Conservation (phyloP, 768 basidiomycete genomes). For the Leccinum variicolor region DNA sequence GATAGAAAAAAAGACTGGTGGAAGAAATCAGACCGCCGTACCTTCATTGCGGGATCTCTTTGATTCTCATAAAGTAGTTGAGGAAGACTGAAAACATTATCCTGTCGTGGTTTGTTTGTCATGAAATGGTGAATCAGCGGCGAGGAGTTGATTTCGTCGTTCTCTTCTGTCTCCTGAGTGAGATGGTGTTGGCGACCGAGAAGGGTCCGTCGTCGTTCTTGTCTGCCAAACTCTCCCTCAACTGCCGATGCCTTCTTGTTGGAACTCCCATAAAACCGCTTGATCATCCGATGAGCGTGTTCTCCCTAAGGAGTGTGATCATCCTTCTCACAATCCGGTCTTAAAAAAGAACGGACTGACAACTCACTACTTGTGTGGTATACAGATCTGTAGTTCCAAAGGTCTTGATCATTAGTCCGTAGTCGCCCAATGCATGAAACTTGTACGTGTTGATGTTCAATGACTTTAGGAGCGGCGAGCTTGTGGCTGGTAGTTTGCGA, state of each 20-base stretch:
- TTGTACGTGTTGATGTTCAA: not conserved
- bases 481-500: not conserved
- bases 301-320: not conserved
- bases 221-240: conserved; percentile 1
- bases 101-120: not conserved
- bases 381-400: not conserved
- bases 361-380: not conserved
- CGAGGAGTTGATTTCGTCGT: not conserved
- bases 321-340: not conserved
- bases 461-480: not conserved
- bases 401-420: not conserved
- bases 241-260: conserved; percentile 20
- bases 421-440: not conserved
- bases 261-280: conserved; percentile 23
- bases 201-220: conserved; percentile 7
- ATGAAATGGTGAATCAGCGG: conserved; percentile 3
- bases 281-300: conserved; percentile 13
- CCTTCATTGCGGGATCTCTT: conserved; percentile 6
- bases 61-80: not conserved
- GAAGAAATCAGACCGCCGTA: not conserved
- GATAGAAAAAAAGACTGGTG: too few relatives aligned
- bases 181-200: not conserved
- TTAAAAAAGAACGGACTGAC: not conserved
- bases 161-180: not conserved
- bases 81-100: not conserved